Percentiles rank a stretch among this genome's conserved stretches.
These are phyloP conservation scores for Tolypocladium tropicale DNA, from an alignment of 2,329 filamentous ascomycete genomes.

Conservation along the genomic window DNA sequence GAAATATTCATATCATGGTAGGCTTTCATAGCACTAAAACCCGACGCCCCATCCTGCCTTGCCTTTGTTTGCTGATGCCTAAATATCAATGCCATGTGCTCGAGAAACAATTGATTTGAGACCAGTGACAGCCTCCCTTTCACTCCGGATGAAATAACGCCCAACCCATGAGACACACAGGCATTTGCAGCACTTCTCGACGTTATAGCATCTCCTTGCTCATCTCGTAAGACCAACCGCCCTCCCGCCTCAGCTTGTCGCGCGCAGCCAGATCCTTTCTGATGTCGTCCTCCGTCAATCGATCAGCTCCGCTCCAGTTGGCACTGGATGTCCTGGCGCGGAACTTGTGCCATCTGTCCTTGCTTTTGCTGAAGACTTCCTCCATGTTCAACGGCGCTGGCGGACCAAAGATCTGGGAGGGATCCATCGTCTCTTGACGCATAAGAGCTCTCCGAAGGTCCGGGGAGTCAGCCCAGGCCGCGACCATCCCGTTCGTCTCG, in stretches of 20 bases:
- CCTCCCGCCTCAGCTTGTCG: constrained; percentile 70
- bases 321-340: constrained; percentile 85
- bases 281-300: constrained; percentile 80
- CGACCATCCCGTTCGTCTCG: constrained; percentile 46
- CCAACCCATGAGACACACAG: neutral
- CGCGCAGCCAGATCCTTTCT: constrained; percentile 67
- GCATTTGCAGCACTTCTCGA: neutral
- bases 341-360: constrained; percentile 79
- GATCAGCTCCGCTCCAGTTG: constrained; percentile 79
- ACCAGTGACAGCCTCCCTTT: neutral
- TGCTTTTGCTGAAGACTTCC: constrained; percentile 86
- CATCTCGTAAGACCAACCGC: constrained; percentile 70
- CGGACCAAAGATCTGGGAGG: constrained; percentile 77
- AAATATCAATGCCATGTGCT: neutral
- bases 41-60: neutral
- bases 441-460: constrained; percentile 66
- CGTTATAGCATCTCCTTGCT: constrained; percentile 33
- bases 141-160: neutral
- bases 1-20: neutral
- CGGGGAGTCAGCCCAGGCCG: constrained; percentile 83
- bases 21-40: neutral
- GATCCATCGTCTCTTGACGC: constrained; percentile 77
- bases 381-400: constrained; percentile 88
- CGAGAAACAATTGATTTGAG: neutral
- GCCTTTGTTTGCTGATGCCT: neutral